phyloP scores from a whole-genome alignment of 352 stramenopile genomes.

The Globisporangium cederbergense region DNA sequence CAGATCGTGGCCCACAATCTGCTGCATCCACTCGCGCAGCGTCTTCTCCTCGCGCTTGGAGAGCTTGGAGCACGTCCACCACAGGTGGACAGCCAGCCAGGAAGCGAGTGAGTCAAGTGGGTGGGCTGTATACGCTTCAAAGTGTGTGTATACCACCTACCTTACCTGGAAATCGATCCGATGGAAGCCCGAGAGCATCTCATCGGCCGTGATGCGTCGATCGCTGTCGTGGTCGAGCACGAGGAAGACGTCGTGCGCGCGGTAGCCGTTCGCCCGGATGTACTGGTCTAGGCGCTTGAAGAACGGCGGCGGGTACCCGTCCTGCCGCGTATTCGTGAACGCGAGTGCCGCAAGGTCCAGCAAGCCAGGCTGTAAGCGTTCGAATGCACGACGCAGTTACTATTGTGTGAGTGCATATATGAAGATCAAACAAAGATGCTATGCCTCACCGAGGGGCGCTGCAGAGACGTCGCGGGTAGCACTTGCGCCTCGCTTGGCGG shows the following conservation, averaged over 20 bases:
- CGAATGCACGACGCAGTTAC: too few species aligned
- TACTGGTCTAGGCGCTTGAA: slow-evolving; percentile 54
- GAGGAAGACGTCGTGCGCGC: slow-evolving; percentile 41
- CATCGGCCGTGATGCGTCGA: slow-evolving; percentile 31
- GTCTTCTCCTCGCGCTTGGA: slow-evolving; percentile 37
- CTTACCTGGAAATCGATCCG: slow-evolving; percentile 43
- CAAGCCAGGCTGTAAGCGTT: slow-evolving; percentile 10
- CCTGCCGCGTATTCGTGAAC: slow-evolving; percentile 16
- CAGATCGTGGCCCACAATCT: slow-evolving; percentile 45
- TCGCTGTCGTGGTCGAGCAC: slow-evolving; percentile 46
- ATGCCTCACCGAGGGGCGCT: slow-evolving; percentile 9
- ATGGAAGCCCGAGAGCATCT: slow-evolving; percentile 44
- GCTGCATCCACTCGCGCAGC: slow-evolving; percentile 45
- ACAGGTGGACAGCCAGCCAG: background rate
- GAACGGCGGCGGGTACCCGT: slow-evolving; percentile 42
- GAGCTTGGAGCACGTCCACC: slow-evolving; percentile 17
- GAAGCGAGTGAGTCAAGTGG: background rate
- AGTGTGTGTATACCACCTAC: background rate
- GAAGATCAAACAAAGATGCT: background rate
- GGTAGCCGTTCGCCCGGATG: slow-evolving; percentile 46
- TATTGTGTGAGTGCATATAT: too few species aligned
- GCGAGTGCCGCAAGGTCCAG: slow-evolving; percentile 10
- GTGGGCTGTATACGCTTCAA: background rate
- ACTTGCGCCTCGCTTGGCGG: slow-evolving; percentile 20
- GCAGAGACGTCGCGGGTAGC: slow-evolving; percentile 9